Base-by-base conservation (phyloP, 768 basidiomycete genomes). In the Ramaria rubella region DNA sequence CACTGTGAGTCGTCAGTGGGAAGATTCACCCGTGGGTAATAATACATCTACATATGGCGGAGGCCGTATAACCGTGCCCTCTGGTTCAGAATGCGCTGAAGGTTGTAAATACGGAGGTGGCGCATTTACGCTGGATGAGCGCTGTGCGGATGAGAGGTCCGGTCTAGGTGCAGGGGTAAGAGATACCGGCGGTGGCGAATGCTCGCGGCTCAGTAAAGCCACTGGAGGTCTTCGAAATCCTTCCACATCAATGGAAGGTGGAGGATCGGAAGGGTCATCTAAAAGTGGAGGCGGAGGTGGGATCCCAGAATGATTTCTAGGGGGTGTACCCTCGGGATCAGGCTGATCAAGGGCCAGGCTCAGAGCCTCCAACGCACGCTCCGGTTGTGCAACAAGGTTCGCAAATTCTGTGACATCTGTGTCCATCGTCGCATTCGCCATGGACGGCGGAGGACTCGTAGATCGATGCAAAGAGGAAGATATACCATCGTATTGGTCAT, bases 211-310 rank as follows among this genome's bases (percentile, higher is more conserved):
- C 49, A 33, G 33, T 23, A 17, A 26, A 44, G 30, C 51, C 21
- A 38, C 49, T 15, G 48, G 21, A 23, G 51, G 57, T 36, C 49
- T 58, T 52, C 57, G 57, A 21, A 58, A 58, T 36, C 42, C 57
- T 49, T 83, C 85, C 8, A 87, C 90, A 68, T 93, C 87, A 62
- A 93, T 93, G 5, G 87, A 88, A 12, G 90, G 90, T 4, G 90
- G 90, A 21, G 90, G 90, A 67, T 93, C 90, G 2, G 83, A 85
- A 21, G 90, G 90, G 68, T 93, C 90, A 63, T 93, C 90, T 74
- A 91, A 78, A 31, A 85, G 82, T 17, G 85, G 86, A 0, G 89
- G 88, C 4, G 90, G 90, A 0, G 90, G 90, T 0, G 87, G 89
- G 1, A 77, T 69, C 43, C 69, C 70, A 27, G 71, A 71, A 52